A percentile compares a stretch with the other conserved stretches of the same genome.
Evolutionary conservation across 306 rosid species (phyloP).

Genomic region (Sphenostylis stenocarpa): DNA sequence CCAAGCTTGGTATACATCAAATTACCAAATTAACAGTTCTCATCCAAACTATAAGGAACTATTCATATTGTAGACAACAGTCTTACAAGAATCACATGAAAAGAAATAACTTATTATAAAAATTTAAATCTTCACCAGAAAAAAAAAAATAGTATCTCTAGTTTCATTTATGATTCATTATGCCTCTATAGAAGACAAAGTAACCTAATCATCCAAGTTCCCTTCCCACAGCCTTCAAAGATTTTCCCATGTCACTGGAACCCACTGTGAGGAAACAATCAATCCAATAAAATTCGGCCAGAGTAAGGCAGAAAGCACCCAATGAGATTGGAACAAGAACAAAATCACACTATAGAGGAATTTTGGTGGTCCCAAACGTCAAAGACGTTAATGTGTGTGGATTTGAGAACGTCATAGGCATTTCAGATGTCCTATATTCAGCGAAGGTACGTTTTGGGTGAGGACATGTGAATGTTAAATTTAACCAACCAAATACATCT

Average conservation of each 20-base stretch:
- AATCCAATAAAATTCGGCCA: slow-evolving; percentile 1
- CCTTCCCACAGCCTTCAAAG: neutral
- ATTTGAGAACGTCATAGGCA: neutral
- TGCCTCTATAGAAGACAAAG: too few relatives aligned
- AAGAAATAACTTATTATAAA: neutral
- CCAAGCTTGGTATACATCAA: neutral
- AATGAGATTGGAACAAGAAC: neutral
- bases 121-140: neutral
- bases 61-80: neutral
- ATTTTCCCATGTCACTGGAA: neutral
- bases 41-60: neutral
- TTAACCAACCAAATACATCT: neutral
- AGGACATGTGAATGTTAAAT: neutral
- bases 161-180: too few relatives aligned
- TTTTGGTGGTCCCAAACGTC: neutral
- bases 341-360: neutral
- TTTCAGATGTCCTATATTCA: neutral
- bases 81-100: neutral
- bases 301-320: neutral
- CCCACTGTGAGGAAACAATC: neutral
- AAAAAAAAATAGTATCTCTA: too few relatives aligned
- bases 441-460: neutral
- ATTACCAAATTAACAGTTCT: neutral
- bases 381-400: neutral
- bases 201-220: neutral